Conservation (phyloP, 2,329 filamentous ascomycete species). For the Calonectria pseudoturangicola region DNA sequence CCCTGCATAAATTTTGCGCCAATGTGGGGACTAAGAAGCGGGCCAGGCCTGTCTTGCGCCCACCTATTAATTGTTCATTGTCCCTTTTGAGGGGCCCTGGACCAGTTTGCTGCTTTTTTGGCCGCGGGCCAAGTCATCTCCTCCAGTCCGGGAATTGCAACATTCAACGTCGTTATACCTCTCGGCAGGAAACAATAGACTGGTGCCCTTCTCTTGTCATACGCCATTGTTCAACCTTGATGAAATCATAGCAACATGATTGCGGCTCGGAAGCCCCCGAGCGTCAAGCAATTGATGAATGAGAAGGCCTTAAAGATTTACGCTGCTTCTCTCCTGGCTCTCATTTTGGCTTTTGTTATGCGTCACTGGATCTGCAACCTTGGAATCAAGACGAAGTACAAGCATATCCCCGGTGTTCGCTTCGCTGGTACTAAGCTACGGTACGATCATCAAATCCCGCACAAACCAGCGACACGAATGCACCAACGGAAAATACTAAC, state of each 20-base stretch:
- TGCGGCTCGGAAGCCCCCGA: slow-evolving; percentile 7
- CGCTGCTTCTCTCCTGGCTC: not conserved
- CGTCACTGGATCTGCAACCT: not conserved
- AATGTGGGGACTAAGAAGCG: not conserved
- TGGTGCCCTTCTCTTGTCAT: too few species aligned
- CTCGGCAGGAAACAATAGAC: too few species aligned
- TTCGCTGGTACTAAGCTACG: not conserved
- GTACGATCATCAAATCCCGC: not conserved
- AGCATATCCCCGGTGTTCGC: not conserved
- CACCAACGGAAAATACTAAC: not conserved
- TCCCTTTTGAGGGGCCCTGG: not conserved
- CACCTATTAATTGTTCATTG: slow-evolving; percentile 7
- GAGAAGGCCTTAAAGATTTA: slow-evolving; percentile 2
- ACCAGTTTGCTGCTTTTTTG: not conserved
- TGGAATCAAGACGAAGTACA: not conserved
- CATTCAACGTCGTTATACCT: too few species aligned
- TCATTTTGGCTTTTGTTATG: not conserved
- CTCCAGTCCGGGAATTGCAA: too few species aligned
- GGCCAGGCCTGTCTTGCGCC: not conserved
- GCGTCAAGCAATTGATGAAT: slow-evolving; percentile 18
- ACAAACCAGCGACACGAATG: not conserved
- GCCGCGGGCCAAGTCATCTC: not conserved
- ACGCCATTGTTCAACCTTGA: not conserved
- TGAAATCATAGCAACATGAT: not conserved
- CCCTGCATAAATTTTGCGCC: slow-evolving; percentile 15